A percentile compares a stretch with the other conserved stretches of the same genome.
These are phyloP conservation scores for Ustilago nuda DNA, from an alignment of 1,284 basidiomycete species.

Conservation along the genomic window DNA sequence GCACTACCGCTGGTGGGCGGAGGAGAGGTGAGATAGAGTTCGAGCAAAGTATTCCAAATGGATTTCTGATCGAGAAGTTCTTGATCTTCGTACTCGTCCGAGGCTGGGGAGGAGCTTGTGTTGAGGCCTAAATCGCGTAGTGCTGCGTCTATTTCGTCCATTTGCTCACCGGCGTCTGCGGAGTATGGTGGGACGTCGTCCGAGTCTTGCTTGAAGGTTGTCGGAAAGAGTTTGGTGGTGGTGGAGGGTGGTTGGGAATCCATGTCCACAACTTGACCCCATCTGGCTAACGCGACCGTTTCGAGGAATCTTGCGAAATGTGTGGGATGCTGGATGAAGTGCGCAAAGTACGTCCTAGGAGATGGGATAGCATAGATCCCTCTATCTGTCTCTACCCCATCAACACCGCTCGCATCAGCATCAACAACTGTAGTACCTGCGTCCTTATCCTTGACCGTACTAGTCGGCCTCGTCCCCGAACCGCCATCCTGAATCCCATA, in stretches of 20 bases:
- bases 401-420: conserved; percentile 13
- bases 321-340: conserved; percentile 88
- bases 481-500: conserved; percentile 21
- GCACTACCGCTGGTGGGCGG: conserved; percentile 20
- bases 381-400: conserved; percentile 9
- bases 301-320: conserved; percentile 90
- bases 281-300: conserved; percentile 81
- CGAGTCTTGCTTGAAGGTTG: not conserved
- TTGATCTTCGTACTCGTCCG: conserved; percentile 71
- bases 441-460: conserved; percentile 25
- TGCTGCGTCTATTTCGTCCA: conserved; percentile 29
- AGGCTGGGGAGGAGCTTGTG: conserved; percentile 10
- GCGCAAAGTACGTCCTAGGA: conserved; percentile 88
- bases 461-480: conserved; percentile 15
- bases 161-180: conserved; percentile 10
- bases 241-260: conserved; percentile 21
- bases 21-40: conserved; percentile 83
- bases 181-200: conserved; percentile 22
- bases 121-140: conserved; percentile 29
- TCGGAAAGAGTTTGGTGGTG: conserved; percentile 3
- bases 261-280: conserved; percentile 80
- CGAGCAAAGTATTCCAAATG: conserved; percentile 95
- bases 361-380: conserved; percentile 76
- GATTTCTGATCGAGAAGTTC: conserved; percentile 82
- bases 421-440: conserved; percentile 11